Percentiles rank a stretch among this genome's conserved stretches.
Conservation (phyloP, 2,329 filamentous ascomycete genomes). For the Exophiala calicioides region DNA sequence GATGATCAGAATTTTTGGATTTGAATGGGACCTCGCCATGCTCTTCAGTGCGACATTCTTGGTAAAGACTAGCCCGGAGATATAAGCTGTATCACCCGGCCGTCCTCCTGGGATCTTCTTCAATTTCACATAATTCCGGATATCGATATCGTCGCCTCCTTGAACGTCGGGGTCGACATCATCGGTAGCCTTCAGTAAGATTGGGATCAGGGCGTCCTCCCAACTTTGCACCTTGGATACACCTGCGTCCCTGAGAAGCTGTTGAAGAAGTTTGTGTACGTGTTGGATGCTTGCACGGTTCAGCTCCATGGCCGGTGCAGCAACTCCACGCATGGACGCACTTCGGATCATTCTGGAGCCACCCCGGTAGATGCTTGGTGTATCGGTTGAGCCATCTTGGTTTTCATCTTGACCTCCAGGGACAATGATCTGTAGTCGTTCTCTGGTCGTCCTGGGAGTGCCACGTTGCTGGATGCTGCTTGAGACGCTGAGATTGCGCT, state of each 20-base stretch:
- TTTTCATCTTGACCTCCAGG: slow-evolving; percentile 41
- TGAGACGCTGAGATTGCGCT: slow-evolving; percentile 80
- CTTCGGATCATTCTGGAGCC: slow-evolving; percentile 67
- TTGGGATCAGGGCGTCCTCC: slow-evolving; percentile 88
- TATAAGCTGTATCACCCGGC: slow-evolving; percentile 90
- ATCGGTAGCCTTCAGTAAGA: slow-evolving; percentile 85
- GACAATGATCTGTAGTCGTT: slow-evolving; percentile 49
- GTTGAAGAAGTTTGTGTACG: slow-evolving; percentile 78
- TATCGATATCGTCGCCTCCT: slow-evolving; percentile 91
- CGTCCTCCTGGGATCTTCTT: slow-evolving; percentile 93
- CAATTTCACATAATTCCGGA: slow-evolving; percentile 93
- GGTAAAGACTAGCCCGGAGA: slow-evolving; percentile 94
- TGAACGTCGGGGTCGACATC: slow-evolving; percentile 93
- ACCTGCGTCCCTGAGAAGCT: slow-evolving; percentile 75
- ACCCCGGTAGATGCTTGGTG: slow-evolving; percentile 29
- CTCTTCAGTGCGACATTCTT: slow-evolving; percentile 96
- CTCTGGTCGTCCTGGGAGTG: slow-evolving; percentile 70
- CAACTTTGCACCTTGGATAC: slow-evolving; percentile 75
- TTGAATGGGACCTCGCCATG: slow-evolving; percentile 83
- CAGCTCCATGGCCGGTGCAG: slow-evolving; percentile 75
- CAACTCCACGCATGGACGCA: slow-evolving; percentile 75
- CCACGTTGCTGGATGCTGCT: slow-evolving; percentile 70
- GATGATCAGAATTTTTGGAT: slow-evolving; percentile 86
- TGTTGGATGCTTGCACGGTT: slow-evolving; percentile 86
- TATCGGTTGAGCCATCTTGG: slow-evolving; percentile 30